These are phyloP conservation scores for Lasiosphaeria hispida DNA, from an alignment of 495 filamentous ascomycete genomes.

Conservation along the genomic window DNA sequence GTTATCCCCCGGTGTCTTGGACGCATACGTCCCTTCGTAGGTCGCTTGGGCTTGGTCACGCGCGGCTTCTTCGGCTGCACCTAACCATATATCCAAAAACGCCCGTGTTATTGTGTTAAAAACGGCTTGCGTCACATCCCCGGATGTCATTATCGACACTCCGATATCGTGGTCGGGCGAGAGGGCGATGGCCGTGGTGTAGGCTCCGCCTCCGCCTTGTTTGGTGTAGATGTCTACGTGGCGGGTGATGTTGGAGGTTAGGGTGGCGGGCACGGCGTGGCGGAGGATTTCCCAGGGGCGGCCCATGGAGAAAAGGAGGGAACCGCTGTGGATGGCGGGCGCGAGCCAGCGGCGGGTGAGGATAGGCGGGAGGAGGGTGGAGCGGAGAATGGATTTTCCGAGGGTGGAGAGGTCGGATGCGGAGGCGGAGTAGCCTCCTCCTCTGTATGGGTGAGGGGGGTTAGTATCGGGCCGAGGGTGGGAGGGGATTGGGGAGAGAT, in stretches of 20 bases:
- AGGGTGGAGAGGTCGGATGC: conserved; percentile 45
- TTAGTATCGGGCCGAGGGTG: not conserved
- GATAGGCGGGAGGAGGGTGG: conserved; percentile 37
- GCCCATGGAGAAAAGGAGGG: conserved; percentile 40
- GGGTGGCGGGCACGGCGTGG: not conserved
- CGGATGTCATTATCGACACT: conserved; percentile 24
- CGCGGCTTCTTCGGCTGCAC: conserved; percentile 7
- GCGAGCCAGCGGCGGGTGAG: conserved; percentile 53
- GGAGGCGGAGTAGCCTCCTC: conserved; percentile 41
- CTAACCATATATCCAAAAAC: conserved; percentile 3
- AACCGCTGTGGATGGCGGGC: conserved; percentile 43
- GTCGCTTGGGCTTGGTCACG: conserved; percentile 6
- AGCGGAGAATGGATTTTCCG: conserved; percentile 50
- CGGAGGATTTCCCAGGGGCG: conserved; percentile 54
- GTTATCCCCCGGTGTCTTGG: not conserved
- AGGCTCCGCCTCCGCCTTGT: conserved; percentile 41
- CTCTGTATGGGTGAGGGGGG: conserved; percentile 1
- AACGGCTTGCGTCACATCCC: not conserved
- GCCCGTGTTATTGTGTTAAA: not conserved
- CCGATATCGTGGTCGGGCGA: conserved; percentile 51
- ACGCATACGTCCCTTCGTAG: conserved; percentile 3
- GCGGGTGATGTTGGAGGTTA: conserved; percentile 1
- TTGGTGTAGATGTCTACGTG: conserved; percentile 35
- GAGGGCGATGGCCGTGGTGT: conserved; percentile 40
- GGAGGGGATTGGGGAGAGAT: not conserved